Evolutionary conservation across 2,329 filamentous ascomycete species (phyloP), one percentile per base, ranked within the genome.

Genomic region (Fusarium sp.): DNA sequence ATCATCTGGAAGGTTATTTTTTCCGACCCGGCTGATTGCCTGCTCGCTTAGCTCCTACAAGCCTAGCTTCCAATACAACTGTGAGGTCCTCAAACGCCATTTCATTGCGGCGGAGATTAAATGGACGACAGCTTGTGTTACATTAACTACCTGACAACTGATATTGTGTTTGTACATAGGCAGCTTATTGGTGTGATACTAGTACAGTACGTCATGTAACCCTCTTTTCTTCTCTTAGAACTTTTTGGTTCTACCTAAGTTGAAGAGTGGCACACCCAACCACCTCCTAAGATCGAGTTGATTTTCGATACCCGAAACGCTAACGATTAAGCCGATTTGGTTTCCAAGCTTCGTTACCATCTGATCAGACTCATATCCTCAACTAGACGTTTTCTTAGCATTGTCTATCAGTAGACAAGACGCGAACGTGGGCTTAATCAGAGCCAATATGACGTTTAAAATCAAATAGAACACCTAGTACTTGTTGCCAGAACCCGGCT

Each of bases 11-110:
- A 66, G 13, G 28, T 22, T 20, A 31, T 49, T 66, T 66, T 11
- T 66, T 66, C 63, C 62, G 63, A 34, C 46, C 63, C 63, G 63
- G 43, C 53, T 36, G 26, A 28, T 38, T 33, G 15, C 18, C 28
- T 40, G 20, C 17, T 31, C 50, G 20, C 43, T 52, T 38, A 40
- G 22, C 50, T 33, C 9, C 33, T 34, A 28, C 14, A 10, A 34
- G 44, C n/a, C 28, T 46, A 46, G 28, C 17, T 26, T 17, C 7
- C 7, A 7, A 14, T 36, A 38, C 24, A 50, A 39, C 36, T n/a
- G n/a, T 5, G n/a, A 42, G 18, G 22, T 42, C 39, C 20, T 46
- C 17, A 22, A 46, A 20, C 26, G n/a, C 28, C n/a, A n/a, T 46
- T n/a, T 18, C 5, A 26, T 20, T n/a, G 14, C 18, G 7, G 15